phyloP scores from a whole-genome alignment of 805 yeast genomes.

The Yarrowia deformans region DNA sequence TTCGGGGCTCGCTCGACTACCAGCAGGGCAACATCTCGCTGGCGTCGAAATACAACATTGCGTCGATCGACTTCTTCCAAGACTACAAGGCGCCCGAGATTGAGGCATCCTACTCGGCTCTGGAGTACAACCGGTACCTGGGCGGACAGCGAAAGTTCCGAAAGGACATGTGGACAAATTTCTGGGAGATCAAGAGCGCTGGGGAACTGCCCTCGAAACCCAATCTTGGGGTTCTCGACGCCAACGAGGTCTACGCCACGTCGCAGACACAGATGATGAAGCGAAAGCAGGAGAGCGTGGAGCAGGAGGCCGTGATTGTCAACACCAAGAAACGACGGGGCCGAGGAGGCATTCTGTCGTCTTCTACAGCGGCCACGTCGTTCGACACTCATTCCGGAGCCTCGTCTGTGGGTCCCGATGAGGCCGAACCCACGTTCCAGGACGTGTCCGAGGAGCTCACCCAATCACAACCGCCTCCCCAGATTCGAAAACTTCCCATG shows the following conservation, averaged over 20 bases:
- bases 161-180: constrained; percentile 48
- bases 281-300: constrained; percentile 32
- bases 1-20: constrained; percentile 46
- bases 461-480: constrained; percentile 29
- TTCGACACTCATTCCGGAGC: constrained; percentile 2
- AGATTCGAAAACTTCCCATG: constrained; percentile 36
- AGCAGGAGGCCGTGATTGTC: constrained; percentile 36
- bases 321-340: constrained; percentile 26
- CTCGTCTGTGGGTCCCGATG: constrained; percentile 14
- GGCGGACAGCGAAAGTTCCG: constrained; percentile 48
- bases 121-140: constrained; percentile 47
- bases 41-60: constrained; percentile 40
- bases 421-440: constrained; percentile 28
- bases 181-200: constrained; percentile 46
- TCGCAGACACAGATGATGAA: constrained; percentile 34
- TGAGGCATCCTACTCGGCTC: constrained; percentile 45
- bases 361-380: background rate
- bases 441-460: constrained; percentile 35
- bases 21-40: constrained; percentile 42
- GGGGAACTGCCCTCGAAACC: constrained; percentile 38
- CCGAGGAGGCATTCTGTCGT: constrained; percentile 20
- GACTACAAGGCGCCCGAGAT: constrained; percentile 40
- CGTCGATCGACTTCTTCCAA: constrained; percentile 39
- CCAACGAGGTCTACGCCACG: constrained; percentile 21
- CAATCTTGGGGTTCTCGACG: constrained; percentile 31